Evolutionary conservation across 1,284 basidiomycete genomes (phyloP), one percentile per base, ranked within the genome.

Genomic region (Golubevia sp.): DNA sequence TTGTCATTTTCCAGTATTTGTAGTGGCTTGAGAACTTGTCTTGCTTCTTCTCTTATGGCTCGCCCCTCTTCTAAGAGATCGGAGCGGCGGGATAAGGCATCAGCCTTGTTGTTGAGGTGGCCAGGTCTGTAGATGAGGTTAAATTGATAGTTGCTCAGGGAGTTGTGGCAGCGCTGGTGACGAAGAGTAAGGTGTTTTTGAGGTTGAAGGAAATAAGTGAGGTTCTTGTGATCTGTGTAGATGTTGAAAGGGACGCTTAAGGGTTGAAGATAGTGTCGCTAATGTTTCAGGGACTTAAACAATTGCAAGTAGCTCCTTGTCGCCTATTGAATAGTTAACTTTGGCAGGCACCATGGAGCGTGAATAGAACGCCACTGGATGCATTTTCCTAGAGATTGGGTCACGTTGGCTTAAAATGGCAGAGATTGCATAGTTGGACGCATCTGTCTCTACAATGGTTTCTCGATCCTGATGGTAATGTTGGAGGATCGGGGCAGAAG

Each of bases 151-250:
- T 82, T 50, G 0, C 82, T 55, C 0, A 88, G 69, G 23, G 76
- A 58, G 0, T 83, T 59, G 0, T 71, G 69, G 87, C 86, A 88
- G 1, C 85, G 64, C 0, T 84, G 85, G 69, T 88, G 86, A 5
- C 84, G 58, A 0, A 79, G 62, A 26, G 82, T 86, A 0, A 88
- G 74, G 3, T 84, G 77, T 30, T 85, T 77, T 0, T 84, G 62
- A 0, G 70, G 77, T 7, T 63, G 60, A n/a, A 58, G 44, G 75
- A 85, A 88, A 59, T 86, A 86, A 25, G 82, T 73, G 0, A 88
- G 82, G 63, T 87, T 87, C 15, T 84, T 77, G 64, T 88, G 87
- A 65, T 88, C 86, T 0, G 85, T 83, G 56, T 73, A 73, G 21
- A 87, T 73, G 0, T 65, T 69, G 26, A 85, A 63, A 0, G 61